Base-by-base conservation (phyloP, 1,284 basidiomycete species). In the Tetrapyrgos nigripes region DNA sequence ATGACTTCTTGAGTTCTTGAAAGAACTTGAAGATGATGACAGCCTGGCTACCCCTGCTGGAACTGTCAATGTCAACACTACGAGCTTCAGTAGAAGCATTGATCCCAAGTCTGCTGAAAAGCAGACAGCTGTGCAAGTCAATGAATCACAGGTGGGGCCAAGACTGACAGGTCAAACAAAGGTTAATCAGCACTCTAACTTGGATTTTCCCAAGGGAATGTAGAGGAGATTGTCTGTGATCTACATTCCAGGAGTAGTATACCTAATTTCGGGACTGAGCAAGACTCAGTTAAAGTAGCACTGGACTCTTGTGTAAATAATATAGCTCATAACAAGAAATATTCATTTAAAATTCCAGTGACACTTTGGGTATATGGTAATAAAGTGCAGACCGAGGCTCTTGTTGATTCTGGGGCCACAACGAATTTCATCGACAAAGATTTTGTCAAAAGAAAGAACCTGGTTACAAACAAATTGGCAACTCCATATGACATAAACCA, bases 321-420 rank as follows among this genome's bases (percentile, higher is more conserved):
- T n/a, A n/a, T n/a, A n/a, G n/a, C n/a, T n/a, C n/a, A n/a, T n/a
- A 53, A 53, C 51, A 53, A 53, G 51, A 53, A 37, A 40, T 40
- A 43, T 9, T 59, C 33, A 26, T 59, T 56, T 55, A 59, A 49
- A 59, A n/a, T 59, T 56, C 58, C 58, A 50, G 58, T 59, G 27
- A 59, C 54, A 59, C 54, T 59, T 40, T 59, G 58, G 58, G 53
- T 59, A 55, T 55, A 55, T 28, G 33, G 58, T 9, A 50, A 31
- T 17, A 60, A 60, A 60, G 58, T 57, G 49, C 58, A 60, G 58
- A 57, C 58, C n/a, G 31, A 60, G 54, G 53, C 54, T 60, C 44
- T 52, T 50, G 58, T 60, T 51, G 55, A 60, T 45, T 60, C 40
- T 45, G 48, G 53, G 37, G 58, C 58, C 50, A 60, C 55, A 50